phyloP scores from a whole-genome alignment of 1,284 basidiomycete species.

The Fomitopsis pinicola region DNA sequence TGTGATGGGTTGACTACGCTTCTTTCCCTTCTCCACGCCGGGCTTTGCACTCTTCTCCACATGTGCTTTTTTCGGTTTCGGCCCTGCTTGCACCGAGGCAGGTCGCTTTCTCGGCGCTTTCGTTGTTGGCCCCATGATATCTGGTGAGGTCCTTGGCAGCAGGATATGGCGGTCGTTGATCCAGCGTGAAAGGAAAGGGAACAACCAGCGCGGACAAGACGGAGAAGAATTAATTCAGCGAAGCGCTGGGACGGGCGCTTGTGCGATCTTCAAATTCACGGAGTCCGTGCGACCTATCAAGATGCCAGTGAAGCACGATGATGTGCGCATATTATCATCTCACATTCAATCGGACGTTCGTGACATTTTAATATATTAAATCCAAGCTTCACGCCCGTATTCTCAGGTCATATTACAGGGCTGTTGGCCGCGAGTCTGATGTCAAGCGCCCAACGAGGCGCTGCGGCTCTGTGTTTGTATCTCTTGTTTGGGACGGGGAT shows the following conservation, averaged over 20 bases:
- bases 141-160: not conserved
- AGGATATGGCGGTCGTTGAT: not conserved
- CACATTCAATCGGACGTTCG: no score
- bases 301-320: no score
- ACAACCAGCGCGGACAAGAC: not conserved
- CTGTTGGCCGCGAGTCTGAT: no score
- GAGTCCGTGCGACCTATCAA: no score
- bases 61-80: conserved; percentile 49
- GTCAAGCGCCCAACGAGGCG: no score
- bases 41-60: conserved; percentile 27
- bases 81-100: conserved; percentile 41
- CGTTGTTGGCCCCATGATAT: not conserved
- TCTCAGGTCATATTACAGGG: no score
- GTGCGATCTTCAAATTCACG: not conserved
- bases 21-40: conserved; percentile 29
- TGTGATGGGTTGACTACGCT: conserved; percentile 53
- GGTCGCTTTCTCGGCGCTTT: conserved; percentile 42
- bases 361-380: no score
- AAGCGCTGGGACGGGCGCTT: not conserved
- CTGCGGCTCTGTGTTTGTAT: no score
- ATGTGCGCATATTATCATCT: no score
- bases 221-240: not conserved
- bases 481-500: not conserved
- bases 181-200: not conserved
- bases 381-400: no score